phyloP scores from a whole-genome alignment of 352 stramenopile species.

The Pythium phragmiticola region DNA sequence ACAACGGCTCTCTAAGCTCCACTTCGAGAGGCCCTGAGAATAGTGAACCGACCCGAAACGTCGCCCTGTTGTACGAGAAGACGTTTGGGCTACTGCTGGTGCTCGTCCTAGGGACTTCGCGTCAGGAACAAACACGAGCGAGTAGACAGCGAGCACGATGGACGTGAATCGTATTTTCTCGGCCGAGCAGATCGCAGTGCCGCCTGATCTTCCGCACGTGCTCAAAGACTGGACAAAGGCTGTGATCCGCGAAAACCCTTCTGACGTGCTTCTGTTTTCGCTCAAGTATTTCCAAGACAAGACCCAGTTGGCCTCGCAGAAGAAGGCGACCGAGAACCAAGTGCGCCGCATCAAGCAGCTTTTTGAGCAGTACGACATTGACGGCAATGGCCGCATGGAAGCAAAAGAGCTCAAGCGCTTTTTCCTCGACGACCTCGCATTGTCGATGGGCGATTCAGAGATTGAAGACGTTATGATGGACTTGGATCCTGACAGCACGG shows the following conservation, averaged over 20 bases:
- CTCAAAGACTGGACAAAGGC: slow-evolving; percentile 92
- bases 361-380: slow-evolving; percentile 81
- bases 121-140: background rate
- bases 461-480: slow-evolving; percentile 70
- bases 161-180: slow-evolving; percentile 92
- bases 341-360: slow-evolving; percentile 66
- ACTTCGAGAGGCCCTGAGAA: background rate
- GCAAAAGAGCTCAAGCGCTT: slow-evolving; percentile 69
- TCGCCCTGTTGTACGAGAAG: background rate
- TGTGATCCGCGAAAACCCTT: slow-evolving; percentile 77
- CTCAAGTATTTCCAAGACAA: slow-evolving; percentile 87
- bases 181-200: slow-evolving; percentile 90
- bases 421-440: slow-evolving; percentile 57
- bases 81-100: background rate
- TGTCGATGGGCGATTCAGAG: slow-evolving; percentile 55
- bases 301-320: slow-evolving; percentile 50
- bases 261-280: slow-evolving; percentile 81
- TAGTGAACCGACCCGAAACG: slow-evolving; percentile 3
- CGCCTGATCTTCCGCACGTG: slow-evolving; percentile 79
- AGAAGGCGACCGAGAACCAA: slow-evolving; percentile 63
- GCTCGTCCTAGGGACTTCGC: background rate
- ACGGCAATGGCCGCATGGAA: slow-evolving; percentile 79
- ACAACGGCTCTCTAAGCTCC: background rate
- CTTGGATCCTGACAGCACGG: slow-evolving; percentile 68
- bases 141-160: slow-evolving; percentile 38